Percentiles rank a stretch among this genome's conserved stretches.
Conservation (phyloP, 768 basidiomycete species). For the Hypsizygus marmoreus region DNA sequence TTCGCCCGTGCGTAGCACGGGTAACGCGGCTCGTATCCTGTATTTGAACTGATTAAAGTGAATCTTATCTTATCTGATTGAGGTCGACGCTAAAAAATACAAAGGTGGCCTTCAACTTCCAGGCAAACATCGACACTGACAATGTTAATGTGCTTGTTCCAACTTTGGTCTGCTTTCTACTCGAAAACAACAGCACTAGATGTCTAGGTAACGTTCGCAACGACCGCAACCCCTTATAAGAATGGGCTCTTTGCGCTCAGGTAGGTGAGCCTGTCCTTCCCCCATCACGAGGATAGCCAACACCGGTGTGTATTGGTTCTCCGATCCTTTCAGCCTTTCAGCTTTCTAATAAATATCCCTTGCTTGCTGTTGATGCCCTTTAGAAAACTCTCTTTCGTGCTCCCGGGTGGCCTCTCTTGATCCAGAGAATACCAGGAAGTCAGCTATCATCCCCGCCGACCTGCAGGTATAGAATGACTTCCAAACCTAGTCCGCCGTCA, state of each 20-base stretch:
- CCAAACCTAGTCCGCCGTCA: neutral
- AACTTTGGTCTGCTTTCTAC: constrained; percentile 1
- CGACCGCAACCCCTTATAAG: constrained; percentile 3
- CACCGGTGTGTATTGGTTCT: constrained; percentile 2
- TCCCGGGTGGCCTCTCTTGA: too few species aligned
- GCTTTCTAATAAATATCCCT: neutral
- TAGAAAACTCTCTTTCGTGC: too few species aligned
- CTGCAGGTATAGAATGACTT: neutral
- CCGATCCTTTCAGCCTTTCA: neutral
- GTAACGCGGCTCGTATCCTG: too few species aligned
- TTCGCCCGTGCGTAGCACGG: too few species aligned
- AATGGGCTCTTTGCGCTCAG: too few species aligned
- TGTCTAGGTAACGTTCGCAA: neutral
- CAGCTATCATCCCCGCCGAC: too few species aligned
- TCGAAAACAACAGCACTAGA: neutral
- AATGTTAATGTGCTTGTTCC: constrained; percentile 8
- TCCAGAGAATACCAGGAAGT: too few species aligned
- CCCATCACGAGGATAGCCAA: constrained; percentile 2
- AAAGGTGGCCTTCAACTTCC: neutral
- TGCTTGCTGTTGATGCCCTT: too few species aligned
- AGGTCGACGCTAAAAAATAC: neutral
- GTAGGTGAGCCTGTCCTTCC: neutral
- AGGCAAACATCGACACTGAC: neutral
- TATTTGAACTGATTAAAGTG: too few species aligned
- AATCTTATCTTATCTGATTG: constrained; percentile 9